Conservation (phyloP, 805 yeast genomes). For the Candida maesae region DNA sequence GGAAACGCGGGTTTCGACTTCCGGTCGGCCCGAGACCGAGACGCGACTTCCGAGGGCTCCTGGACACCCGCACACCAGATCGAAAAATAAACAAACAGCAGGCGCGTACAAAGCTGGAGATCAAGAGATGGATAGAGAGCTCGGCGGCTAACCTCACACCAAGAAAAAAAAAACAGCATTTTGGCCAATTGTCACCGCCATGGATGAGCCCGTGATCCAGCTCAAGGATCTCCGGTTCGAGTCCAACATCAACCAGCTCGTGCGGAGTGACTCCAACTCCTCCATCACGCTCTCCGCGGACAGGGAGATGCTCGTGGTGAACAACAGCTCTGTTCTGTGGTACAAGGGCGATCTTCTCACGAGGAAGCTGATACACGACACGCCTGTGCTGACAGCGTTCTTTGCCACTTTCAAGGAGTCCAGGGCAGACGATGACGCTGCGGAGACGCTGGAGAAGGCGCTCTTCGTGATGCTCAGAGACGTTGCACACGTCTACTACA, state of each 20-base stretch:
- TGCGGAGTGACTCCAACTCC: conserved; percentile 1
- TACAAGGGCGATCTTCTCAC: conserved; percentile 46
- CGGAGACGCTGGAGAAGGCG: conserved; percentile 26
- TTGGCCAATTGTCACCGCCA: too few species aligned
- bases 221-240: conserved; percentile 12
- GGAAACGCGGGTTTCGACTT: neutral
- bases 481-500: conserved; percentile 58
- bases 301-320: conserved; percentile 18
- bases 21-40: too few species aligned
- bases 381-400: conserved; percentile 53
- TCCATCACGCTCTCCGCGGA: conserved; percentile 7
- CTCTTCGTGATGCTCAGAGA: conserved; percentile 61
- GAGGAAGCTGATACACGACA: conserved; percentile 46
- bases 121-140: too few species aligned
- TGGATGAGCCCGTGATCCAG: conserved; percentile 8
- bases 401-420: conserved; percentile 47
- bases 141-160: too few species aligned
- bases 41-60: neutral
- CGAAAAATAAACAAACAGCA: neutral
- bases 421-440: neutral
- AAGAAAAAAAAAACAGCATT: too few species aligned
- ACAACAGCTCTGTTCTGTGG: conserved; percentile 31
- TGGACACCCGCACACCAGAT: neutral
- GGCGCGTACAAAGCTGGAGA: too few species aligned
- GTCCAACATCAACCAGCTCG: conserved; percentile 5